Evolutionary conservation across 768 basidiomycete species (phyloP), one percentile per base, ranked within the genome.

Genomic region (Suillus lakei): DNA sequence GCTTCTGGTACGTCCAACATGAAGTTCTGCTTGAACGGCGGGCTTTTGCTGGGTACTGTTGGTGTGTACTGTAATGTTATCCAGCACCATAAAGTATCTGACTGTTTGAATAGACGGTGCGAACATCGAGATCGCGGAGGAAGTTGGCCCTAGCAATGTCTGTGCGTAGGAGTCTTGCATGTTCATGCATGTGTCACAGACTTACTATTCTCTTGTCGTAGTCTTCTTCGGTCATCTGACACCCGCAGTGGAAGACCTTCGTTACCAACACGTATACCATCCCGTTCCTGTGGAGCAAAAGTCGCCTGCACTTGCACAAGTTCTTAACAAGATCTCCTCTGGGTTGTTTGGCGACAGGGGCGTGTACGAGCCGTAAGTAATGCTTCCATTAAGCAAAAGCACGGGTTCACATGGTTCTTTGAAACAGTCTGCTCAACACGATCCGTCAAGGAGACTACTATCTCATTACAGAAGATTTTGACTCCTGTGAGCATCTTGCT

Each of bases 121-220:
- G 23, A 96, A 95, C 72, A 95, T 95, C 65, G 96, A 98, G 81
- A 98, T 99, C 69, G 96, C 94, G 5, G 95, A 98, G 73, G 96
- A 98, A 76, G 91, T 95, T 55, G 97, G 96, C 36, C 93, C 95
- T 73, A 88, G 86, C 72, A 94, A 97, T 75, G 95, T 96, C 72
- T 95, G 93, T 92, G 76, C 83, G 88, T 91, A 75, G 64, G 9
- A 46, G 15, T 39, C 10, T 32, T 5, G 10, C 16, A 26, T 21
- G 26, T 30, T 30, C 7, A 5, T 30, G 3, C 56, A 18, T 34
- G 26, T 12, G 30, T 12, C 8, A 13, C 58, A 41, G 28, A 21
- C 58, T 59, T 28, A 59, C 18, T 21, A 21, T 7, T 43, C 12
- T 32, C 2, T 44, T 1, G n/a, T 32, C 8, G 4, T 50, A 93